Percentiles rank a stretch among this genome's conserved stretches.
Evolutionary conservation across 78 protist genomes (phyloP).

Genomic region (Emiliania huxleyi): DNA sequence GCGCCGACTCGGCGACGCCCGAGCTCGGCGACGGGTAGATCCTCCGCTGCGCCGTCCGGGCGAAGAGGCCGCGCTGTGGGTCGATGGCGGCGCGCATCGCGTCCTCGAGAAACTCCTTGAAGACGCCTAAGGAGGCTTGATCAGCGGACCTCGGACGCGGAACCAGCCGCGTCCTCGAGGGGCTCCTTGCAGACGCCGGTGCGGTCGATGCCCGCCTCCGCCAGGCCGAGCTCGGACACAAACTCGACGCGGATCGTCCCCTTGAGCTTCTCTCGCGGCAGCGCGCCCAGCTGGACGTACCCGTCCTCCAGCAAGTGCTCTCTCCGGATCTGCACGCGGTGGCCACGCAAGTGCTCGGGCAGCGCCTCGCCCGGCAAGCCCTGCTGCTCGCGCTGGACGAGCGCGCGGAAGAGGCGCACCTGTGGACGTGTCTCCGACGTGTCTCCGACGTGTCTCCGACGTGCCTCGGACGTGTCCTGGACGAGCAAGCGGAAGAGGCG

Average conservation of each 20-base stretch:
- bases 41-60: background rate
- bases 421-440: too few species aligned
- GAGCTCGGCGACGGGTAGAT: background rate
- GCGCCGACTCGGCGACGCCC: background rate
- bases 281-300: background rate
- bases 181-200: too few species aligned
- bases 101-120: conserved; percentile 26
- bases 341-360: background rate
- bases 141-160: too few species aligned
- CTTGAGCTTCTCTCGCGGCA: background rate
- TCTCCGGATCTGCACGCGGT: background rate
- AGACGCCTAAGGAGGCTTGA: conserved; percentile 21
- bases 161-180: too few species aligned
- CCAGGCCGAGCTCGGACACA: background rate
- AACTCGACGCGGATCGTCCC: background rate
- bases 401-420: too few species aligned
- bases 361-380: background rate
- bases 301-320: background rate
- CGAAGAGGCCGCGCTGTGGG: background rate
- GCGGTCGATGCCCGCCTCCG: conserved; percentile 31
- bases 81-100: background rate
- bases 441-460: too few species aligned
- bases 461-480: too few species aligned
- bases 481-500: background rate
- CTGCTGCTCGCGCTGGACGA: background rate